Base-by-base conservation (phyloP, 345 rosid species). In the Eutrema heterophyllum region DNA sequence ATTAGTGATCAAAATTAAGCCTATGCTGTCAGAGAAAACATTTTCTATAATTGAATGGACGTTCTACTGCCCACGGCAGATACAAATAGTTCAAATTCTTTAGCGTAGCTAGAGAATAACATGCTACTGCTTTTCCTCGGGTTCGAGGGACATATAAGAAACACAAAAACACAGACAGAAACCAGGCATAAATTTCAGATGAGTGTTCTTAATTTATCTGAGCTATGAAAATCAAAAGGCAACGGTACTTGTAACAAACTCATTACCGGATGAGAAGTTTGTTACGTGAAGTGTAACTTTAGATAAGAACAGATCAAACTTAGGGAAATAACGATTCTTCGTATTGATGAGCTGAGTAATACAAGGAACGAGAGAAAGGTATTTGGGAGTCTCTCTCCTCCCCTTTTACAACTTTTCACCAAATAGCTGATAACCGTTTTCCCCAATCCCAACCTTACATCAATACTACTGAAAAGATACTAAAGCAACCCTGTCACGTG, bases 151-250 rank as follows among this genome's bases (percentile, higher is more conserved):
- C 14, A 10, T 2, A 43, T 53, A 51, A 30, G 35, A 72, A 18
- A 46, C 21, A 57, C 11, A 27, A 18, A 56, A 5, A 32, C 26
- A 43, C 13, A 21, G 18, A 68, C 33, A 38, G 27, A 55, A 68
- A 6, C 50, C 39, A 43, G n/a, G 7, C 29, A 33, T 45, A 33
- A 7, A 53, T 14, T 53, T 24, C n/a, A 73, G n/a, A 55, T 1
- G 43, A 21, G 5, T 6, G 38, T 63, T 52, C 8, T 62, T n/a
- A n/a, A n/a, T n/a, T 63, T 21, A 32, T 53, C 45, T 29, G 61
- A 61, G 61, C 46, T 72, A 62, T 12, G 29, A 30, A 53, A 61
- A 36, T 39, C 62, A 30, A 21, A 52, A 63, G 29, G 76, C n/a
- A 43, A 62, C 30, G 35, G 21, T n/a, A 4, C 33, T 33, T 9